These are phyloP conservation scores for Pyricularia grisea DNA, from an alignment of 2,329 filamentous ascomycete species.

Conservation along the genomic window DNA sequence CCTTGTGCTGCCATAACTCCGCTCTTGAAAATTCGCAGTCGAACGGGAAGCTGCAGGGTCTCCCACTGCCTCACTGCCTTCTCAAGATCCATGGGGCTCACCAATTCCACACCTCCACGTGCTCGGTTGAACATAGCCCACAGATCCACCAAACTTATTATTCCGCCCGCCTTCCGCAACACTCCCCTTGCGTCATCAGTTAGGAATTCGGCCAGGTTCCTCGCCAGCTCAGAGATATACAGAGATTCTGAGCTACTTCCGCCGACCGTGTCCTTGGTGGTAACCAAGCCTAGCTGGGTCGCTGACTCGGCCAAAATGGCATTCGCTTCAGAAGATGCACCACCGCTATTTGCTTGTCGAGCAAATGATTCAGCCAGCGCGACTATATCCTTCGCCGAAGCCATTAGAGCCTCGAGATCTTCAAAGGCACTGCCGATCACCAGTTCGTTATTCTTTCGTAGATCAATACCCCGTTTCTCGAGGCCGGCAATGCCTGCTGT, in stretches of 20 bases:
- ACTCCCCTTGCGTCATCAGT: conserved; percentile 77
- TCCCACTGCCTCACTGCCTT: conserved; percentile 87
- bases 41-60: conserved; percentile 73
- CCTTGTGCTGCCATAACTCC: conserved; percentile 92
- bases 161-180: conserved; percentile 71
- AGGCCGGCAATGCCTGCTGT: conserved; percentile 85
- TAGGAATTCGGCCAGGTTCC: conserved; percentile 80
- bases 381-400: conserved; percentile 91
- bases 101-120: conserved; percentile 85
- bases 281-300: conserved; percentile 77
- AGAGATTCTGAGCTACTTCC: conserved; percentile 62
- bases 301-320: conserved; percentile 72
- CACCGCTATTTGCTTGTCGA: conserved; percentile 50
- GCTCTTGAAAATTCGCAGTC: conserved; percentile 81
- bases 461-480: conserved; percentile 73
- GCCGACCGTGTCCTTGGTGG: conserved; percentile 87
- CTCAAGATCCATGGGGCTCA: conserved; percentile 85
- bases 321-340: conserved; percentile 58
- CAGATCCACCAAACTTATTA: conserved; percentile 81
- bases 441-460: conserved; percentile 85
- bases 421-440: conserved; percentile 93
- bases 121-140: conserved; percentile 95
- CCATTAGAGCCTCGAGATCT: conserved; percentile 93
- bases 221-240: conserved; percentile 79
- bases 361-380: conserved; percentile 85